Conservation (phyloP, 305 asterid species). For the Lippia alba region DNA sequence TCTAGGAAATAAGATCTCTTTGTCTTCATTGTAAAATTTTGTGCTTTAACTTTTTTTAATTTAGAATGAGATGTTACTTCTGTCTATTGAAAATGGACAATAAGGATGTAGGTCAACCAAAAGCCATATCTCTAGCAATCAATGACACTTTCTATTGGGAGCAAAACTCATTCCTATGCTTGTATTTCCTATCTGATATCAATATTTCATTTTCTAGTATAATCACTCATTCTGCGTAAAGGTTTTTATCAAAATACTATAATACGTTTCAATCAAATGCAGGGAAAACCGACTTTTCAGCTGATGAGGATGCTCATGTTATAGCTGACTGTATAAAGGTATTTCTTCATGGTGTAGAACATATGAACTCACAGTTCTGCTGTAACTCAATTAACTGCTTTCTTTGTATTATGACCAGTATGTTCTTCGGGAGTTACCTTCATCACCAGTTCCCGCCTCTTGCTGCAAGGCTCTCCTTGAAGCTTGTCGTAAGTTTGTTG, state of each 20-base stretch:
- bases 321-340: conserved; percentile 99
- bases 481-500: conserved; percentile 75
- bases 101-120: not conserved
- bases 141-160: conserved; percentile 1
- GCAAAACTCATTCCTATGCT: not conserved
- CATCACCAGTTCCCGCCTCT: conserved; percentile 99
- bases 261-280: conserved; percentile 37
- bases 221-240: conserved; percentile 23
- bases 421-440: conserved; percentile 96
- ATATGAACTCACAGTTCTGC: conserved; percentile 19
- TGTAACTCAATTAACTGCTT: conserved; percentile 33
- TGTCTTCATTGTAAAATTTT: not conserved
- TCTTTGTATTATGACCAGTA: conserved; percentile 57
- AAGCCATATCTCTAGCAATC: conserved; percentile 13
- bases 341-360: conserved; percentile 40
- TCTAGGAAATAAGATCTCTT: not conserved
- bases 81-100: not conserved
- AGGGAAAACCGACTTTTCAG: conserved; percentile 86
- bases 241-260: conserved; percentile 21
- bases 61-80: not conserved
- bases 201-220: conserved; percentile 4
- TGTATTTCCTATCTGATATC: conserved; percentile 18
- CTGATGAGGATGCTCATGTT: conserved; percentile 95
- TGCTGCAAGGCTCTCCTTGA: conserved; percentile 99
- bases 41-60: not conserved